Evolutionary conservation across 2,329 filamentous ascomycete genomes (phyloP).

Genomic region (Fonsecaea erecta): DNA sequence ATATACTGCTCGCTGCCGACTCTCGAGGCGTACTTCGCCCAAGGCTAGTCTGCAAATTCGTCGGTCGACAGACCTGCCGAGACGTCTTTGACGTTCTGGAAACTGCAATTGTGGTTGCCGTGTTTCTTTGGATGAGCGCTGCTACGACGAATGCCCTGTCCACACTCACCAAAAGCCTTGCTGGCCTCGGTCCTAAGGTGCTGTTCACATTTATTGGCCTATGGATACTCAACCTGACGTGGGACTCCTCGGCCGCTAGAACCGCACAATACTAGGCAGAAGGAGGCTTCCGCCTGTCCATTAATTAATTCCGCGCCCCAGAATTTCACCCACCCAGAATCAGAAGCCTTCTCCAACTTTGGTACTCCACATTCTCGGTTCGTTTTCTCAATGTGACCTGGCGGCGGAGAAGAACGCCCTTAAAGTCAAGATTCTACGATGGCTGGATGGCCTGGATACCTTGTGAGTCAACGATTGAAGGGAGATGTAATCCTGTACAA

Average conservation of each 20-base stretch:
- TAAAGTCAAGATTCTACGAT: neutral
- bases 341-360: slow-evolving; percentile 15
- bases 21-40: slow-evolving; percentile 56
- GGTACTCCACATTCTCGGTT: slow-evolving; percentile 7
- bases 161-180: slow-evolving; percentile 46
- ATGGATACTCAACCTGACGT: slow-evolving; percentile 10
- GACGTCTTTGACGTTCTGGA: slow-evolving; percentile 39
- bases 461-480: neutral
- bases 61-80: slow-evolving; percentile 5
- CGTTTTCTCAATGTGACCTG: neutral
- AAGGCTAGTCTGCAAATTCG: slow-evolving; percentile 35
- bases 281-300: neutral
- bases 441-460: neutral
- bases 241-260: neutral
- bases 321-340: neutral
- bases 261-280: neutral
- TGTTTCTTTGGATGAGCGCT: slow-evolving; percentile 53
- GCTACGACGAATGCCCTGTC: slow-evolving; percentile 46
- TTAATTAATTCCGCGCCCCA: neutral
- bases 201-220: neutral
- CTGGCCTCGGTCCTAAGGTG: neutral
- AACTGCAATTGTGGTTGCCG: slow-evolving; percentile 43
- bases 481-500: neutral
- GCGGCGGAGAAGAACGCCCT: slow-evolving; percentile 21
- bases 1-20: slow-evolving; percentile 66